Conservation (phyloP, 2,329 filamentous ascomycete species). For the Didymella keratinophila region DNA sequence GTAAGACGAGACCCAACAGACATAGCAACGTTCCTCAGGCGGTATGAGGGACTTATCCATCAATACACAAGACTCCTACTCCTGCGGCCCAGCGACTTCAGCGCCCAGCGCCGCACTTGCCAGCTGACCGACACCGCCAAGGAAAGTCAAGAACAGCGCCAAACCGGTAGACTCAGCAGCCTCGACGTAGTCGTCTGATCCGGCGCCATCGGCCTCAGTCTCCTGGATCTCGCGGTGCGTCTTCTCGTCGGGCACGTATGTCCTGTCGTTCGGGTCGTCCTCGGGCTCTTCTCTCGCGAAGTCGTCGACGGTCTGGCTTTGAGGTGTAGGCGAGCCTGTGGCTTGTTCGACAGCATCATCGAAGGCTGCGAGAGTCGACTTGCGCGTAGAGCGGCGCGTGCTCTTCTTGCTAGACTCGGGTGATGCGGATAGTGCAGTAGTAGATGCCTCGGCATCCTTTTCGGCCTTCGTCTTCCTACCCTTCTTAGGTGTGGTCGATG, state of each 20-base stretch:
- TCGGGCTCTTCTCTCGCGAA: background rate
- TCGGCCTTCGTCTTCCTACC: conserved; percentile 31
- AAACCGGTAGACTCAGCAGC: conserved; percentile 49
- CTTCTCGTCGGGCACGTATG: conserved; percentile 36
- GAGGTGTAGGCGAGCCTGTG: conserved; percentile 1
- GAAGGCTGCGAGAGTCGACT: conserved; percentile 15
- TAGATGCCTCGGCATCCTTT: background rate
- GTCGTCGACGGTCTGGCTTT: background rate
- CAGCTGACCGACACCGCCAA: conserved; percentile 47
- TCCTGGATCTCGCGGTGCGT: conserved; percentile 35
- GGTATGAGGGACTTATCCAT: too few species aligned
- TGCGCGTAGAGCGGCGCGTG: conserved; percentile 11
- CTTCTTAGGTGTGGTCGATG: conserved; percentile 26
- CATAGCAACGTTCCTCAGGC: too few species aligned
- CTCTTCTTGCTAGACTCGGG: background rate
- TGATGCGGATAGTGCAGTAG: background rate
- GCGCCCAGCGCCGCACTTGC: conserved; percentile 47
- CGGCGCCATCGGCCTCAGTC: conserved; percentile 43
- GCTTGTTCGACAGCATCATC: conserved; percentile 12
- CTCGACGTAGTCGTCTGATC: conserved; percentile 34
- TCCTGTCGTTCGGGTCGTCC: conserved; percentile 22
- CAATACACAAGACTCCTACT: conserved; percentile 14
- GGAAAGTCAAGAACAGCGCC: conserved; percentile 43
- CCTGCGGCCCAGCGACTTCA: conserved; percentile 39
- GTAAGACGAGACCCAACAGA: too few species aligned